Evolutionary conservation across 2,329 filamentous ascomycete genomes (phyloP).

Genomic region (Apiospora arundinis): DNA sequence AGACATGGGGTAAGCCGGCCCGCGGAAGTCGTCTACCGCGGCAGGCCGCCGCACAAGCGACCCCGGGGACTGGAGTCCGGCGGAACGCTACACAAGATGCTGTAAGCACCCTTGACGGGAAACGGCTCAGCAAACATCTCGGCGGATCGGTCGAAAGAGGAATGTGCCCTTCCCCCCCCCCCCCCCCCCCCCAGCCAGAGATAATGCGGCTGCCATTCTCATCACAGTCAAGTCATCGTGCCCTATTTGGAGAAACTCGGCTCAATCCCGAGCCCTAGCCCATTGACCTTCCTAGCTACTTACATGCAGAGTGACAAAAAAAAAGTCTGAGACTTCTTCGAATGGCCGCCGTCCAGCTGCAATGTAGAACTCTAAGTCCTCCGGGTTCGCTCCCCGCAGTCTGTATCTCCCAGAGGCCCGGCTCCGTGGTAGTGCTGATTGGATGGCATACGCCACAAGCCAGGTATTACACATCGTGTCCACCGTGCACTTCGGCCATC

Average conservation of each 20-base stretch:
- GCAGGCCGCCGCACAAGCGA: not conserved
- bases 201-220: not conserved
- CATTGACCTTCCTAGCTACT: not conserved
- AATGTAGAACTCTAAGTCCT: not conserved
- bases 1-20: not conserved
- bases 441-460: not conserved
- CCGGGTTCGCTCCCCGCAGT: conserved; percentile 3
- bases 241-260: not conserved
- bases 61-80: not conserved
- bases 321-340: not conserved
- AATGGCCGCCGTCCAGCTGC: not conserved
- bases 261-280: not conserved
- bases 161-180: not conserved
- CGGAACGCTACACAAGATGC: conserved; percentile 16
- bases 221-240: not conserved
- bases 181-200: not conserved
- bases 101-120: conserved; percentile 6
- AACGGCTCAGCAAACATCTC: not conserved
- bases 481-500: not conserved
- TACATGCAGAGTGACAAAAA: conserved; percentile 4
- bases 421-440: conserved; percentile 8
- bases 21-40: conserved; percentile 12
- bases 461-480: not conserved
- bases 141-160: not conserved
- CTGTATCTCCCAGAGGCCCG: not conserved